A percentile compares a stretch with the other conserved stretches of the same genome.
Conservation (phyloP, 2,329 filamentous ascomycete species). For the Zymoseptoria brevis region DNA sequence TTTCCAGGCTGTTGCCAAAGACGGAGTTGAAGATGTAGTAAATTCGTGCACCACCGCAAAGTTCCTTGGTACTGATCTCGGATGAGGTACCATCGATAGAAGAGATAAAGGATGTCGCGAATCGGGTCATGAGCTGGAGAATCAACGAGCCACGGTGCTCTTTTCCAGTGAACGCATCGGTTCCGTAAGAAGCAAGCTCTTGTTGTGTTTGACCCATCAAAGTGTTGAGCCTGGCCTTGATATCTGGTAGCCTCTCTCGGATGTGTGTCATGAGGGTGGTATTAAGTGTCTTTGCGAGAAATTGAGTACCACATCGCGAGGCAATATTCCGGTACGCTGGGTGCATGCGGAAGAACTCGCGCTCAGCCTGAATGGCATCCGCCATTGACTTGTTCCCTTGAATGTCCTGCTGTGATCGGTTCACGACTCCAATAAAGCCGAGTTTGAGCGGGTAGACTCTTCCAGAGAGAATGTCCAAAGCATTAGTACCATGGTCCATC, state of each 20-base stretch:
- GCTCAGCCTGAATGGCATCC: conserved; percentile 80
- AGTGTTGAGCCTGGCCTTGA: conserved; percentile 95
- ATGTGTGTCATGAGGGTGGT: conserved; percentile 94
- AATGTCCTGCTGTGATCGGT: conserved; percentile 96
- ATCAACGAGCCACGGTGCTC: conserved; percentile 94
- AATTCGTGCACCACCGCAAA: conserved; percentile 88
- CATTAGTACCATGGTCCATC: conserved; percentile 98
- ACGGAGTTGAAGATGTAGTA: conserved; percentile 99
- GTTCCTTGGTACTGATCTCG: conserved; percentile 96
- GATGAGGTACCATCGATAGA: conserved; percentile 98
- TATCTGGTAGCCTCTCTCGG: conserved; percentile 88
- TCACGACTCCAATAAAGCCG: conserved; percentile 96
- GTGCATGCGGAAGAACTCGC: conserved; percentile 94
- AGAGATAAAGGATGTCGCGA: conserved; percentile 94
- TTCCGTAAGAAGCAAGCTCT: conserved; percentile 93
- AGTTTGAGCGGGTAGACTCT: conserved; percentile 94
- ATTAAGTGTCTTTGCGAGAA: conserved; percentile 88
- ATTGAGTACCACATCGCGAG: conserved; percentile 85
- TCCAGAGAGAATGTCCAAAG: conserved; percentile 92
- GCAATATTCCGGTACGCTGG: conserved; percentile 96
- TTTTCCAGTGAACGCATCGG: conserved; percentile 95
- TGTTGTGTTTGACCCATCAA: conserved; percentile 99
- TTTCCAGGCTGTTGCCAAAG: conserved; percentile 91
- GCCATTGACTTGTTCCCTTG: conserved; percentile 91
- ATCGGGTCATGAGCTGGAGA: conserved; percentile 94